phyloP scores from a whole-genome alignment of 306 rosid species.

The Casuarina cunninghamiana region DNA sequence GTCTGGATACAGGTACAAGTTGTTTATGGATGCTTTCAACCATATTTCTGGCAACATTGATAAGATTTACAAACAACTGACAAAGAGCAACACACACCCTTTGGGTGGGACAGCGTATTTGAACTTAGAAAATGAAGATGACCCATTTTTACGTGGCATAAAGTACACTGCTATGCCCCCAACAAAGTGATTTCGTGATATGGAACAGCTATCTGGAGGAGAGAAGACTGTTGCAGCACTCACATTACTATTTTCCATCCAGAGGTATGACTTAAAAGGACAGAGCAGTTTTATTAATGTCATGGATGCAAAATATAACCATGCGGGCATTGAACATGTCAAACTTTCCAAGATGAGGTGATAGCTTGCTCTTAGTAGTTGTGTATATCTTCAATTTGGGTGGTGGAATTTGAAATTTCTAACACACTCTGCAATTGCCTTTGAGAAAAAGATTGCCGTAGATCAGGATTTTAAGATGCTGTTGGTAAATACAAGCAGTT shows the following conservation, averaged over 20 bases:
- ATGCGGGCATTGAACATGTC: background rate
- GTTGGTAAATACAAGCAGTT: background rate
- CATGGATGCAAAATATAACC: background rate
- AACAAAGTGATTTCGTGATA: slow-evolving; percentile 96
- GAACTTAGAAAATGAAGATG: slow-evolving; percentile 95
- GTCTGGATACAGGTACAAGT: slow-evolving; percentile 57
- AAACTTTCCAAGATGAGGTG: background rate
- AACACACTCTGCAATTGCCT: background rate
- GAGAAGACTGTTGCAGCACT: slow-evolving; percentile 98
- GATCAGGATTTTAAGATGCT: background rate
- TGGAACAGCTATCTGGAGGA: slow-evolving; percentile 98
- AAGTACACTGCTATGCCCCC: slow-evolving; percentile 99
- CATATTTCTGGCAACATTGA: slow-evolving; percentile 82
- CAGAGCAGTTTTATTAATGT: background rate
- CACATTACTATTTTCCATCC: slow-evolving; percentile 90
- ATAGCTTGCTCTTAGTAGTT: background rate
- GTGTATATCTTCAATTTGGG: background rate
- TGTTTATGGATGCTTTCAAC: slow-evolving; percentile 93
- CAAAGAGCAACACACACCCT: slow-evolving; percentile 88
- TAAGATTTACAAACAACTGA: slow-evolving; percentile 90
- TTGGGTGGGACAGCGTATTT: slow-evolving; percentile 90
- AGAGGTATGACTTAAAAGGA: slow-evolving; percentile 52
- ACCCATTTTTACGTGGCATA: slow-evolving; percentile 92
- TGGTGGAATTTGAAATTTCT: slow-evolving; percentile 6
- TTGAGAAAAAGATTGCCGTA: background rate